Base-by-base conservation (phyloP, 2,329 filamentous ascomycete species). In the Colletotrichum tanaceti region DNA sequence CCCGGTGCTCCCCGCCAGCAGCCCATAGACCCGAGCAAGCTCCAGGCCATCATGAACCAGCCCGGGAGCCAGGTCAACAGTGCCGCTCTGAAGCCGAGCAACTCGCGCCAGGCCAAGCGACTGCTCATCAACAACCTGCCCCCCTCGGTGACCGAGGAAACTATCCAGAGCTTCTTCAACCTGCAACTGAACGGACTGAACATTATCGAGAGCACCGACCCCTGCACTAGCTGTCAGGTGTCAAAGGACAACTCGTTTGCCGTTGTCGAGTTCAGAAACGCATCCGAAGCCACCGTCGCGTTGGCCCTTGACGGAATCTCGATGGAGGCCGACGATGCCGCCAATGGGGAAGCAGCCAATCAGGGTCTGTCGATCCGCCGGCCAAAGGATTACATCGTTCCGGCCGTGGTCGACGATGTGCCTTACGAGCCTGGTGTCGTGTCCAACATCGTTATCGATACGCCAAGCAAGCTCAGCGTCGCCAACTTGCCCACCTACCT, bases 381-480 rank as follows among this genome's bases (percentile, higher is more conserved):
- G 53, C 97, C 97, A 49, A 98, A 97, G 82, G 96, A 99, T 79
- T 99, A 98, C 79, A 97, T 98, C 74, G 94, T 97, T 61, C 95
- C 95, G 11, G 90, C 92, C 16, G 85, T 92, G 41, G 87, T 88
- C 1, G 92, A 94, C 55, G 91, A 94, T 32, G 86, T 88, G 52
- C 86, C 90, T 47, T 91, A 91, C 74, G 89, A 94, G 75, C 90
- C 91, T 44, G 93, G 93, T 5, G 88, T 92, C 1, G 86, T 98
- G 44, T 92, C 93, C 2, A 91, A 87, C 71, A 83, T 93, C 22
- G 96, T 99, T 18, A 89, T 94, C 11, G 96, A 99, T 77, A 97
- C 93, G 3, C 91, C 94, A 20, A 94, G 97, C 84, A 99, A 99
- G 84, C 91, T 99, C 73, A 93, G 93, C 79, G 90, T 99, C 73